Conservation (phyloP, 2,329 filamentous ascomycete species). For the Ustulina deusta region DNA sequence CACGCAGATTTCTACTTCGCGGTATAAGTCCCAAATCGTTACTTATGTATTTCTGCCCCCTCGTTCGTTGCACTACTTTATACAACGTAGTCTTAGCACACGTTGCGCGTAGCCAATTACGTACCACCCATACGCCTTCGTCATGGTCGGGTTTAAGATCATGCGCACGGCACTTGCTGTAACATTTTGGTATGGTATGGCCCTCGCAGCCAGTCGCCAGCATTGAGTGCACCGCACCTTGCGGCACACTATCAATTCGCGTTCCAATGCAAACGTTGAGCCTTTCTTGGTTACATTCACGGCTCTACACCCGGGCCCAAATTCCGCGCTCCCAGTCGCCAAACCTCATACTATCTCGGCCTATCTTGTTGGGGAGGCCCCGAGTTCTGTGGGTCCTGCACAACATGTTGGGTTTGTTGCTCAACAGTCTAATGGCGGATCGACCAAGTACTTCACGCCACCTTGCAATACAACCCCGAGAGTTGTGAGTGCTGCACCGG, state of each 20-base stretch:
- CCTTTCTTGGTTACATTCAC: constrained; percentile 19
- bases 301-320: background rate
- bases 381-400: background rate
- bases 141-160: background rate
- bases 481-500: background rate
- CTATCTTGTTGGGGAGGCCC: constrained; percentile 26
- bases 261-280: background rate
- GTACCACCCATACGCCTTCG: background rate
- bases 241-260: background rate
- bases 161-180: constrained; percentile 6
- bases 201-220: constrained; percentile 1
- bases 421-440: constrained; percentile 11
- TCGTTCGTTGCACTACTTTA: background rate
- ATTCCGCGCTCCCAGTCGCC: background rate
- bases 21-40: background rate
- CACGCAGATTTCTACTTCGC: background rate
- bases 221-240: background rate
- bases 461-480: background rate
- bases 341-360: constrained; percentile 11
- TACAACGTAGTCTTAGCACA: background rate
- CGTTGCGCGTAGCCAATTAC: background rate
- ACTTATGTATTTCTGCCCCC: background rate
- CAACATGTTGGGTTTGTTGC: constrained; percentile 22
- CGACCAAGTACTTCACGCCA: constrained; percentile 32
- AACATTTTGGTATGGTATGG: background rate